These are phyloP conservation scores for Pinus taeda DNA, from an alignment of 75 land plant genomes.

Conservation along the genomic window DNA sequence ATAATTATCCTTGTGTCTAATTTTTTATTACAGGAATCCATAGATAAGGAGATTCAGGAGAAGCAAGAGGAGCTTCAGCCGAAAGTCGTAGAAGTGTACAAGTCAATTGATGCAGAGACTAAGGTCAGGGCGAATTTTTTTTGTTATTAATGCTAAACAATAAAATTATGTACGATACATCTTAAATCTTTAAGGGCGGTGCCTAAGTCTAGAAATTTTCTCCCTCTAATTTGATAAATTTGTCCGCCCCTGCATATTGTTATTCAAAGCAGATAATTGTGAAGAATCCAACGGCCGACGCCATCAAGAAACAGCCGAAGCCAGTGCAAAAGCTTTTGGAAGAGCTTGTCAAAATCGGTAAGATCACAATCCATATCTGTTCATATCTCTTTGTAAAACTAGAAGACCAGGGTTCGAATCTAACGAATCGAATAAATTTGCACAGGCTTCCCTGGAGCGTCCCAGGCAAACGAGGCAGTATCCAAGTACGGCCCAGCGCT, in stretches of 20 bases:
- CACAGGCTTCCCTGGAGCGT: conserved; percentile 10
- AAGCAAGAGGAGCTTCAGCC: conserved; percentile 10
- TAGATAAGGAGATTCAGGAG: not conserved
- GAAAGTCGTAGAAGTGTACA: conserved; percentile 2
- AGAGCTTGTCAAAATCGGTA: conserved; percentile 10
- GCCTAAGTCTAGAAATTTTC: no score
- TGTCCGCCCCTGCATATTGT: no score
- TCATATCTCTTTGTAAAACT: no score
- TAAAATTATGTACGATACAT: not conserved
- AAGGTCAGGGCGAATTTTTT: not conserved
- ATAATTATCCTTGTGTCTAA: not conserved
- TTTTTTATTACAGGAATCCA: not conserved
- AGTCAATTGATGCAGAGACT: conserved; percentile 1
- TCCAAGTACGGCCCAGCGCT: conserved; percentile 1
- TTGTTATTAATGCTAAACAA: not conserved
- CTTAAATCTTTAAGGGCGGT: not conserved
- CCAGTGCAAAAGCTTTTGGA: conserved; percentile 9
- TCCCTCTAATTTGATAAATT: not conserved
- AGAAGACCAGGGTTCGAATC: not conserved
- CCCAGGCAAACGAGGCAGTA: conserved; percentile 1
- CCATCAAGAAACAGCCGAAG: not conserved
- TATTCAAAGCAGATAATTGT: not conserved
- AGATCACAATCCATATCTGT: not conserved
- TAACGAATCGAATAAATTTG: not conserved
- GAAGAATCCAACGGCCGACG: not conserved